Evolutionary conservation across 2,329 filamentous ascomycete species (phyloP).

Genomic region (Neofusicoccum parvum): DNA sequence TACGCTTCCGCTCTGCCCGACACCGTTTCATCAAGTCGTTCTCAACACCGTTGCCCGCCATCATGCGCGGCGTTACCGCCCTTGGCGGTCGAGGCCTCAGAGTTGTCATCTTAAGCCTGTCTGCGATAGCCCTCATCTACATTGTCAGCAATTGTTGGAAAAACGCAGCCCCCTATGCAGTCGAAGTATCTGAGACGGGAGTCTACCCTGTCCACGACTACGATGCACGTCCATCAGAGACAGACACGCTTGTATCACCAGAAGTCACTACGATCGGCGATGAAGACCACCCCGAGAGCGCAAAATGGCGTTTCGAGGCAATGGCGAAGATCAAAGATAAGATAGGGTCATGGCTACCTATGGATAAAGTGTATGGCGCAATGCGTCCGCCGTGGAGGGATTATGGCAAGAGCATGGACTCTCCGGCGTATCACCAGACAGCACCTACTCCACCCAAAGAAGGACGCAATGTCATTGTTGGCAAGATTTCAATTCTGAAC

Average conservation of each 20-base stretch:
- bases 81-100: neutral
- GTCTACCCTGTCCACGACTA: neutral
- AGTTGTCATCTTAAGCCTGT: neutral
- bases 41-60: neutral
- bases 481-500: constrained; percentile 23
- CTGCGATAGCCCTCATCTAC: neutral
- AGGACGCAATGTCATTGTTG: neutral
- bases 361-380: constrained; percentile 11
- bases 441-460: neutral
- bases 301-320: neutral
- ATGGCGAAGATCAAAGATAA: constrained; percentile 12
- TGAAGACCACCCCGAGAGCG: constrained; percentile 7
- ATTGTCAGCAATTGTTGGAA: neutral
- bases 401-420: neutral
- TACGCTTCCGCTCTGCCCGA: neutral
- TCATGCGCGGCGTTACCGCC: neutral
- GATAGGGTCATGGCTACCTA: neutral
- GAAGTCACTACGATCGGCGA: neutral
- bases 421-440: neutral
- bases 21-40: neutral
- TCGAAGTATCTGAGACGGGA: neutral
- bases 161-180: neutral
- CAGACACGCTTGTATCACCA: neutral
- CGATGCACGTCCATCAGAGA: neutral
- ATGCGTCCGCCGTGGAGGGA: constrained; percentile 3